These are phyloP conservation scores for Penicillium sp. DNA, from an alignment of 2,329 filamentous ascomycete species.

Conservation along the genomic window DNA sequence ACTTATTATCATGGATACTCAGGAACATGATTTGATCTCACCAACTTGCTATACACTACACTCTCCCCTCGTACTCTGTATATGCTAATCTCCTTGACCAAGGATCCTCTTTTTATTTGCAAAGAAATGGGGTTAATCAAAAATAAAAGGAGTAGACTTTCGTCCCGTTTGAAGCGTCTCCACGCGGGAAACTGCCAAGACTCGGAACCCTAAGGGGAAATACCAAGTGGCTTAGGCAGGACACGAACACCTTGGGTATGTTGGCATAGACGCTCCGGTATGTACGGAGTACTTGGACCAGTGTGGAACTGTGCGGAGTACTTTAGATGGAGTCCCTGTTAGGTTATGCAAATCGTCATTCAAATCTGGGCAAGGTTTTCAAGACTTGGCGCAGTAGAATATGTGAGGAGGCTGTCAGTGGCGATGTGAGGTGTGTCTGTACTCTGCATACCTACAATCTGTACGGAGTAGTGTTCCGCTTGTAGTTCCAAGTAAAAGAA, in stretches of 20 bases:
- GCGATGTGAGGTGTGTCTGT: conserved; percentile 1
- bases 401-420: not conserved
- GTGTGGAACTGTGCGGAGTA: too few species aligned
- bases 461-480: not conserved
- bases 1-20: not conserved
- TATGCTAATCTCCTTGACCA: too few species aligned
- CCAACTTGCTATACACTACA: not conserved
- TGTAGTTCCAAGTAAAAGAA: not conserved
- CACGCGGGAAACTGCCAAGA: conserved; percentile 17
- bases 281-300: too few species aligned
- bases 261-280: not conserved
- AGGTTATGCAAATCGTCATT: too few species aligned
- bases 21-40: not conserved
- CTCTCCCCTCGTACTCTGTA: not conserved
- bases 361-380: not conserved
- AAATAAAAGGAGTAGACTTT: not conserved
- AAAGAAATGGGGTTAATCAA: not conserved
- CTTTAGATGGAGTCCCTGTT: too few species aligned
- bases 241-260: not conserved
- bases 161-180: conserved; percentile 11
- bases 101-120: too few species aligned
- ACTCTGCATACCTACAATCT: not conserved
- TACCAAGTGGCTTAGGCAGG: not conserved
- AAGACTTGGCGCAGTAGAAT: not conserved
- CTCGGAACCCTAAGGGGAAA: not conserved